Percentiles rank a stretch among this genome's conserved stretches.
These are phyloP conservation scores for Apostasia shenzhenica DNA, from an alignment of 106 monocot genomes.

Conservation along the genomic window DNA sequence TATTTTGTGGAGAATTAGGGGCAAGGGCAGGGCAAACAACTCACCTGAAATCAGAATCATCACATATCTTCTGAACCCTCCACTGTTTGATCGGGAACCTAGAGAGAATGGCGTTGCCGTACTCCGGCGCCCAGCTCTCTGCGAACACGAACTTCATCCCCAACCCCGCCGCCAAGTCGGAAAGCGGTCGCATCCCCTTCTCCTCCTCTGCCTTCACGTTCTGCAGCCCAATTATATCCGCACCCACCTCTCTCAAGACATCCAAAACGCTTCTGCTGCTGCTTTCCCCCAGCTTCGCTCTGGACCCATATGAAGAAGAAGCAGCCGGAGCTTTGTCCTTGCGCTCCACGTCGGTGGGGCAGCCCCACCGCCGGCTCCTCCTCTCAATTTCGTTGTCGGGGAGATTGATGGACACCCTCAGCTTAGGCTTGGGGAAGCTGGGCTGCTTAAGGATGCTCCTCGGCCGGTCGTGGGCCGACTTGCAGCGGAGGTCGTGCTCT, in stretches of 20 bases:
- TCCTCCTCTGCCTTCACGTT: slow-evolving; percentile 95
- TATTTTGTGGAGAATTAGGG: no score
- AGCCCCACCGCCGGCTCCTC: slow-evolving; percentile 23
- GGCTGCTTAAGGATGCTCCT: slow-evolving; percentile 64
- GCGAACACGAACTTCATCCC: slow-evolving; percentile 90
- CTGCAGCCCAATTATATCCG: slow-evolving; percentile 76
- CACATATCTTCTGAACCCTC: slow-evolving; percentile 55
- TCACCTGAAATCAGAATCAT: slow-evolving; percentile 66
- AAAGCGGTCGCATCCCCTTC: slow-evolving; percentile 78
- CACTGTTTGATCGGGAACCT: slow-evolving; percentile 70
- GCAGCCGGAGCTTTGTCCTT: slow-evolving; percentile 18
- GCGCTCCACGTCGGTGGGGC: not conserved
- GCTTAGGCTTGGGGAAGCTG: slow-evolving; percentile 34
- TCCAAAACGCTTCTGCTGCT: slow-evolving; percentile 57
- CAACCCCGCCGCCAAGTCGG: slow-evolving; percentile 69
- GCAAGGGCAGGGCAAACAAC: no score
- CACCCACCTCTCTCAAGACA: slow-evolving; percentile 71
- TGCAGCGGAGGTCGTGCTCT: not conserved
- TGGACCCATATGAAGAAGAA: not conserved
- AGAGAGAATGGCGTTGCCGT: slow-evolving; percentile 77
- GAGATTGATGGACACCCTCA: slow-evolving; percentile 74
- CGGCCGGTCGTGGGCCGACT: slow-evolving; percentile 32
- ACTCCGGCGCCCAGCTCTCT: slow-evolving; percentile 91
- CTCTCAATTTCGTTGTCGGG: slow-evolving; percentile 75
- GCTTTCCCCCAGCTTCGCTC: slow-evolving; percentile 1